phyloP scores from a whole-genome alignment of 2,329 filamentous ascomycete genomes.

The Scedosporium apiospermum region DNA sequence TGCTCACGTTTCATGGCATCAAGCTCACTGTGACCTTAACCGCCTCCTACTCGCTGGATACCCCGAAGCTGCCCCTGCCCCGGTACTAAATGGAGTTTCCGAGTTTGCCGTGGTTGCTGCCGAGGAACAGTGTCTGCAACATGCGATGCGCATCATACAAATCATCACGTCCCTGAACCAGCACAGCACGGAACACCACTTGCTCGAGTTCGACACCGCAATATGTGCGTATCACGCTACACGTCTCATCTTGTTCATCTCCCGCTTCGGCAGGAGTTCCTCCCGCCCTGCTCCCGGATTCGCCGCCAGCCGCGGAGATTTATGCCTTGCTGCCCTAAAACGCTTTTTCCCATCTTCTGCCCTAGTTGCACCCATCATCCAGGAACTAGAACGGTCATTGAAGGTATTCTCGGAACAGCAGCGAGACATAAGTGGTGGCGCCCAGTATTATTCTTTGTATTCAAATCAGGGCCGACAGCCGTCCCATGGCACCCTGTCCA shows the following conservation, averaged over 20 bases:
- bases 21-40: conserved; percentile 33
- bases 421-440: background rate
- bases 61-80: conserved; percentile 26
- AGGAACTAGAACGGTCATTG: conserved; percentile 17
- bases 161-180: conserved; percentile 25
- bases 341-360: conserved; percentile 7
- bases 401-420: background rate
- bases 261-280: conserved; percentile 10
- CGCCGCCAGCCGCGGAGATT: conserved; percentile 14
- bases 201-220: conserved; percentile 30
- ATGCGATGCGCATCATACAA: conserved; percentile 27
- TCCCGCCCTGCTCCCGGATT: conserved; percentile 12
- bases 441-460: too few species aligned
- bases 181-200: conserved; percentile 12
- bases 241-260: conserved; percentile 25
- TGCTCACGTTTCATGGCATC: conserved; percentile 27
- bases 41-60: conserved; percentile 31
- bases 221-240: conserved; percentile 33
- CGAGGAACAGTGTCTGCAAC: conserved; percentile 20
- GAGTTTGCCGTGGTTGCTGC: conserved; percentile 21
- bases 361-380: conserved; percentile 14
- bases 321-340: conserved; percentile 19
- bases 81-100: conserved; percentile 16
- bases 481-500: conserved; percentile 4
- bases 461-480: background rate